Evolutionary conservation across 2,329 filamentous ascomycete species (phyloP), one percentile per base, ranked within the genome.

Genomic region (Fusarium chuoi): DNA sequence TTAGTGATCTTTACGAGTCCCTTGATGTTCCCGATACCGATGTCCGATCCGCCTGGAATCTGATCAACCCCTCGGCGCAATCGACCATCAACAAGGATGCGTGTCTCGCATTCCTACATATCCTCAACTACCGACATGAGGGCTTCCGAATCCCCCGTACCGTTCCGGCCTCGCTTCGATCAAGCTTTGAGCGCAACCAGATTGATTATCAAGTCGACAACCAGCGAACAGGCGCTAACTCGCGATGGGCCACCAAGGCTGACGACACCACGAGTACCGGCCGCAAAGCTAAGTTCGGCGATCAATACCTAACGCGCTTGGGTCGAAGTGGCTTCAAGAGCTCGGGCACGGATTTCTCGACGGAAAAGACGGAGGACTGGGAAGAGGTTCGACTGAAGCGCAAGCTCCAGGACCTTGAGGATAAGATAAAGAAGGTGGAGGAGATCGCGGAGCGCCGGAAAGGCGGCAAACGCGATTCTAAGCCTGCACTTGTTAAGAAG

Each of bases 121-220:
- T 99, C 78, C 91, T 99, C 63, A 98, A 97, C 85, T 93, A 96
- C 86, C 91, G 96, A 52, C 96, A 98, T 82, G 96, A 98, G 81
- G 96, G 96, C 44, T 98, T 91, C 87, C 92, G 96, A 70, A 97
- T 99, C 80, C 96, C 96, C 45, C 92, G 96, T 78, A 93, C 91
- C 36, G 94, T 99, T 17, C 96, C 96, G 2, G 93, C 96, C 3
- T 96, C 93, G n/a, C 89, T 99, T 45, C 92, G 96, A 44, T 88
- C 94, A 36, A 96, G 92, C 68, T 99, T 99, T 79, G 96, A 99
- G 85, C 93, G 94, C 80, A 97, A 97, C 81, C 91, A 97, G 82
- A 98, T 99, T 81, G 95, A 98, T 84, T 99, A 98, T 85, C 94
- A 98, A 80, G 82, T 98, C 68, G 94, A 97, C 82, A 92, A 93